Percentiles rank a stretch among this genome's conserved stretches.
Evolutionary conservation across 140 eudicot species (phyloP).

Genomic region (Ambrosia hybrid): DNA sequence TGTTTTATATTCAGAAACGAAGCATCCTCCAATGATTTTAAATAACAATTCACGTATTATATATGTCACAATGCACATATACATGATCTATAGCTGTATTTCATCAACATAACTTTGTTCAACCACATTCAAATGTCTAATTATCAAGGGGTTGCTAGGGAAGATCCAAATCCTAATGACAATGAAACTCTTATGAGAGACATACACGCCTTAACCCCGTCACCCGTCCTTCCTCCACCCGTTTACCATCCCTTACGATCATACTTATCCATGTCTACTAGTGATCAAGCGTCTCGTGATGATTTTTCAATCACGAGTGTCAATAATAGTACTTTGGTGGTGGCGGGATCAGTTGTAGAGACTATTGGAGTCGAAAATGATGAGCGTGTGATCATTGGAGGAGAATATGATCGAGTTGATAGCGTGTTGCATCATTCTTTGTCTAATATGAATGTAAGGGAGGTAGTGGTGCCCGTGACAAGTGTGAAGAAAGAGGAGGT

Average conservation of each 20-base stretch:
- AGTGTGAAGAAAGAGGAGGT: slow-evolving; percentile 85
- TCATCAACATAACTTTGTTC: slow-evolving; percentile 12
- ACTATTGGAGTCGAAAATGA: slow-evolving; percentile 29
- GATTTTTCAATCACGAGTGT: slow-evolving; percentile 20
- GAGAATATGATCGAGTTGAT: slow-evolving; percentile 24
- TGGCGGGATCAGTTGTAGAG: slow-evolving; percentile 61
- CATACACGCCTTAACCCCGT: slow-evolving; percentile 76
- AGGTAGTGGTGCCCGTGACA: slow-evolving; percentile 25
- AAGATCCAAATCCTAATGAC: slow-evolving; percentile 31
- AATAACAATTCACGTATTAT: background rate
- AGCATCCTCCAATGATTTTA: slow-evolving; percentile 17
- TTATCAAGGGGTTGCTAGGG: slow-evolving; percentile 30
- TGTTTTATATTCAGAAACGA: slow-evolving; percentile 23
- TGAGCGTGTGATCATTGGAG: slow-evolving; percentile 8
- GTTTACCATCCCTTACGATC: slow-evolving; percentile 40
- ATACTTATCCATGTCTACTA: slow-evolving; percentile 33
- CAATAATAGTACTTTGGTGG: slow-evolving; percentile 57
- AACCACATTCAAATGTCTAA: slow-evolving; percentile 34
- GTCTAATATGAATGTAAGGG: slow-evolving; percentile 29
- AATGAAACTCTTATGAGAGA: slow-evolving; percentile 48
- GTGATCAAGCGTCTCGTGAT: slow-evolving; percentile 19
- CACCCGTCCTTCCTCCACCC: slow-evolving; percentile 41
- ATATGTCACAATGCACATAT: slow-evolving; percentile 24
- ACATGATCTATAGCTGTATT: background rate
- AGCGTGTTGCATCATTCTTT: slow-evolving; percentile 23